Evolutionary conservation across 768 basidiomycete species (phyloP), one percentile per base, ranked within the genome.

Genomic region (Macrocybe gigantea): DNA sequence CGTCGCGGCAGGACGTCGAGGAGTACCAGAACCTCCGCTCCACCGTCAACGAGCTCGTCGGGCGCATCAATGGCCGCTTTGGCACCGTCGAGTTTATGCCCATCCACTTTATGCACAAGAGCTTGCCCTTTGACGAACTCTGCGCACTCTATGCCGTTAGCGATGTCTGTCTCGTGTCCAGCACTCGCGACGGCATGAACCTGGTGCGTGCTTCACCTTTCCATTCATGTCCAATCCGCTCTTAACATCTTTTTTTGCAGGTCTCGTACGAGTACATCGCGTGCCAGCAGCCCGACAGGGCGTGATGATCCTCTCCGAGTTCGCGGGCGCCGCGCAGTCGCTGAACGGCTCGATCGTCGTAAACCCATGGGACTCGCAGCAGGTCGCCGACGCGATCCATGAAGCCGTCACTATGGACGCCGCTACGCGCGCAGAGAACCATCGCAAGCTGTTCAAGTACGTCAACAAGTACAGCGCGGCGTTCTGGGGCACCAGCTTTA

Each of bases 1-100:
- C 96, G 2, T 97, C 94, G 6, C 78, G 96, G 22, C 93, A 96
- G 66, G 96, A 98, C 61, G 96, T 99, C 45, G 96, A 99, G 67
- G 96, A 99, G 68, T 99, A 99, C 63, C 96, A 99, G 66, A 98
- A 97, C 68, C 69, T 98, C 50, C 83, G 96, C 11, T 83, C 93
- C 12, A 91, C 88, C 1, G 93, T 98, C 45, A 98, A 98, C 72
- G 94, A 99, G 64, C 81, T 99, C 42, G 96, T 99, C 31, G 96
- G 96, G 2, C 83, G 95, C 22, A 98, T 99, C 69, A 99, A 99
- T 62, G 96, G 96, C 6, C 87, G 93, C 7, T 99, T 99, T 60
- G 96, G 96, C 31, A 98, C 96, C 1, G 93, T 98, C 61, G 96
- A 99, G 57, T 98, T 95, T 64, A 96, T 97, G 92, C 96, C 96